Conservation (phyloP, 371 early-diverging fungal genomes). For the Mucor mucedo region DNA sequence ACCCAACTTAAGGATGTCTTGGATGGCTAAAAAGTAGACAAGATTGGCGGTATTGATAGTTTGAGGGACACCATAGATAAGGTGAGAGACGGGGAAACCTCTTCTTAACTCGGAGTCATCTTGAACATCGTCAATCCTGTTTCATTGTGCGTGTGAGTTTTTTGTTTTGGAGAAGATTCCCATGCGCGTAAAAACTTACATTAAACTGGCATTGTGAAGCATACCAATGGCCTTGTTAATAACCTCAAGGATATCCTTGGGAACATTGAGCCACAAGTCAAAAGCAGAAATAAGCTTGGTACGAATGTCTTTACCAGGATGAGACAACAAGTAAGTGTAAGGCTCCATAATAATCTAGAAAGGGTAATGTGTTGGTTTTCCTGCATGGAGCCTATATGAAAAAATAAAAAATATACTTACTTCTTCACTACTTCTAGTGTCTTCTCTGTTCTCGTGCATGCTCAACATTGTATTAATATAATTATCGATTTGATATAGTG, state of each 20-base stretch:
- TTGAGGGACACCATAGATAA: constrained; percentile 88
- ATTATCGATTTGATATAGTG: not conserved
- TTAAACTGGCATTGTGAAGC: constrained; percentile 92
- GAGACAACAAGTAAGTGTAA: constrained; percentile 75
- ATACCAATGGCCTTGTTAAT: constrained; percentile 88
- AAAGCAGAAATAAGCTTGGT: constrained; percentile 89
- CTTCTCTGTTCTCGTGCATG: constrained; percentile 5
- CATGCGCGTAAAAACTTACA: constrained; percentile 58
- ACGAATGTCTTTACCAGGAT: constrained; percentile 93
- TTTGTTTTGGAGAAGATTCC: not conserved
- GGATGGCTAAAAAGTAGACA: constrained; percentile 90
- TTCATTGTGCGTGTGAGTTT: not conserved
- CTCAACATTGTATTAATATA: constrained; percentile 10
- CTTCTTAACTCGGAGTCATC: constrained; percentile 89
- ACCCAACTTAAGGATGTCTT: constrained; percentile 73
- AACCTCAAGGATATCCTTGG: constrained; percentile 61
- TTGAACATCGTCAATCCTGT: constrained; percentile 79
- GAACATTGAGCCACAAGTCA: constrained; percentile 85
- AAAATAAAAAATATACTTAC: not conserved
- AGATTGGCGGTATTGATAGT: constrained; percentile 97
- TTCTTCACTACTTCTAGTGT: constrained; percentile 11
- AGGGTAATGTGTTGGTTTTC: not conserved
- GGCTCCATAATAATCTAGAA: constrained; percentile 78
- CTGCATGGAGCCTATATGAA: not conserved
- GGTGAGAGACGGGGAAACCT: constrained; percentile 95